Percentiles rank a stretch among this genome's conserved stretches.
phyloP scores from a whole-genome alignment of 495 filamentous ascomycete species.

The Jackrogersella multiformis region DNA sequence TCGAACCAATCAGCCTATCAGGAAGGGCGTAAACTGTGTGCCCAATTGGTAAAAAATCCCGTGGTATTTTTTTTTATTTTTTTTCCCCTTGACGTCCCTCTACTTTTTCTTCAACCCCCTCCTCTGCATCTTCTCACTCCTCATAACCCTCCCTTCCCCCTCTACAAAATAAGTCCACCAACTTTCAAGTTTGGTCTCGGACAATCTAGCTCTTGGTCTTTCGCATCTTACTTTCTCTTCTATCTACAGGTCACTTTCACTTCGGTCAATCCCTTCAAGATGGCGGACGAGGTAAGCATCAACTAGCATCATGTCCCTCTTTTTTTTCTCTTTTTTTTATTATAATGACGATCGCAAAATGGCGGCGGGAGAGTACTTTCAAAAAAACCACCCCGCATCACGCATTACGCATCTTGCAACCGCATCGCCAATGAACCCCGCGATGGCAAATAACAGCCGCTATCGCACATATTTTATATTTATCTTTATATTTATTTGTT shows the following conservation, averaged over 20 bases:
- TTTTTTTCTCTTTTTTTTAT: constrained; percentile 26
- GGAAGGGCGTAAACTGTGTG: constrained; percentile 22
- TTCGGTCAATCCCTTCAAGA: constrained; percentile 54
- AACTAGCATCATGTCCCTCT: constrained; percentile 10
- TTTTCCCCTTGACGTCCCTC: constrained; percentile 36
- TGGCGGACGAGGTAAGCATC: constrained; percentile 57
- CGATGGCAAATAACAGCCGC: constrained; percentile 6
- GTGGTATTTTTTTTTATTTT: constrained; percentile 39
- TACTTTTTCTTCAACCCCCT: constrained; percentile 39
- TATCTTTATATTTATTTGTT: too few relatives aligned
- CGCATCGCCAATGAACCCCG: constrained; percentile 41
- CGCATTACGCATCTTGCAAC: constrained; percentile 24
- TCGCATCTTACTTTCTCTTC: constrained; percentile 44
- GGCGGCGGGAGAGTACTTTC: constrained; percentile 26
- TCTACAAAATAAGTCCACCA: constrained; percentile 35
- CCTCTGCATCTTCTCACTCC: constrained; percentile 42
- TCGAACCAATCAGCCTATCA: constrained; percentile 29
- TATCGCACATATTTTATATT: background rate
- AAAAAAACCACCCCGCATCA: constrained; percentile 30
- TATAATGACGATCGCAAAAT: constrained; percentile 30
- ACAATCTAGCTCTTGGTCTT: constrained; percentile 38
- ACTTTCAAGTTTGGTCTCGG: constrained; percentile 36
- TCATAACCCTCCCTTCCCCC: constrained; percentile 24
- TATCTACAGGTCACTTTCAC: constrained; percentile 41
- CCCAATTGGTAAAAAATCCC: constrained; percentile 37